A percentile compares a stretch with the other conserved stretches of the same genome.
Evolutionary conservation across 2,329 filamentous ascomycete genomes (phyloP).

Genomic region (Zarea fungicola): DNA sequence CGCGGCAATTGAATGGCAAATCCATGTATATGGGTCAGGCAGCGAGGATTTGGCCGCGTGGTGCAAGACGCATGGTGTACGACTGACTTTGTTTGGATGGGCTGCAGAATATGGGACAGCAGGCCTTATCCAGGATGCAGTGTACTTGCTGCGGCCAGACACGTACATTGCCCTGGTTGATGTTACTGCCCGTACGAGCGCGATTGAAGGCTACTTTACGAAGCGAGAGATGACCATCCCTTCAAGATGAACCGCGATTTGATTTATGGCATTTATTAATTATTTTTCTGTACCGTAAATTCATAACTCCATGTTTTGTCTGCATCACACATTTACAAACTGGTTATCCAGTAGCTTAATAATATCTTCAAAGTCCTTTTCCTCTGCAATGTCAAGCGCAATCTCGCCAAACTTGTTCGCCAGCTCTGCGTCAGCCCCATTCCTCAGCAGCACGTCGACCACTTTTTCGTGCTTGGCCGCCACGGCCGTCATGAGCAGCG

Average conservation of each 20-base stretch:
- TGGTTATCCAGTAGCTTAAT: background rate
- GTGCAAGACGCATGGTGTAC: background rate
- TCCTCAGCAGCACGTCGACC: constrained; percentile 5
- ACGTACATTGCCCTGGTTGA: constrained; percentile 10
- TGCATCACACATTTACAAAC: background rate
- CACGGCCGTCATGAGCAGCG: background rate
- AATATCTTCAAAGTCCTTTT: background rate
- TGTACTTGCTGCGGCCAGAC: constrained; percentile 7
- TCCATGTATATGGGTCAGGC: constrained; percentile 8
- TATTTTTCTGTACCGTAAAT: too few relatives aligned
- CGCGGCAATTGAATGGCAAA: constrained; percentile 7
- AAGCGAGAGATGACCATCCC: background rate
- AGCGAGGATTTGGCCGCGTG: background rate
- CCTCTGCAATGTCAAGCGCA: constrained; percentile 7
- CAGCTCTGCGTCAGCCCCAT: background rate
- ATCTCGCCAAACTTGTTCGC: constrained; percentile 9
- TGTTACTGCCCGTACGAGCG: background rate
- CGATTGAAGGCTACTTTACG: constrained; percentile 4
- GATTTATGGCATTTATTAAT: too few relatives aligned
- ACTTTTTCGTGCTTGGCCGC: constrained; percentile 8
- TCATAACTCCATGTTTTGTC: too few relatives aligned
- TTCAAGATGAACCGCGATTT: background rate
- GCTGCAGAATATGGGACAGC: background rate
- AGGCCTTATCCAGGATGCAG: background rate
- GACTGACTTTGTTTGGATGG: constrained; percentile 9